Percentiles rank a stretch among this genome's conserved stretches.
phyloP scores from a whole-genome alignment of 2,329 filamentous ascomycete genomes.

The Sclerotinia sclerotiorum region DNA sequence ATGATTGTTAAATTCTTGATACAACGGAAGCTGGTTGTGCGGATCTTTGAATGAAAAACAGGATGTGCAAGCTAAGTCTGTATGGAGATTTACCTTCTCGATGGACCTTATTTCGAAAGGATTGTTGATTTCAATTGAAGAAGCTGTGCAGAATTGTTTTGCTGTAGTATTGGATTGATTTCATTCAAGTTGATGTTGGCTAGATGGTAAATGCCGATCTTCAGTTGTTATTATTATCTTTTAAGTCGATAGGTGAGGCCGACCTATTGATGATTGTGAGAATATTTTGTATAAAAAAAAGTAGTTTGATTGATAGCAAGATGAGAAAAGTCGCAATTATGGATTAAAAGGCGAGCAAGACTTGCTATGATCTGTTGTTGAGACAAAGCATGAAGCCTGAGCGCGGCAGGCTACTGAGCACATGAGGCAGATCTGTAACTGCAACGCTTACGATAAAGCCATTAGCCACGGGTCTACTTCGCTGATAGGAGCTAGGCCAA shows the following conservation, averaged over 20 bases:
- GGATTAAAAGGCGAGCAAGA: slow-evolving; percentile 7
- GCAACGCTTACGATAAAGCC: slow-evolving; percentile 4
- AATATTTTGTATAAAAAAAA: background rate
- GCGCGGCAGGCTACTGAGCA: slow-evolving; percentile 1
- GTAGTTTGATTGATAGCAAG: background rate
- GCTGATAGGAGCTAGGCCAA: background rate
- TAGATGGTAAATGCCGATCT: background rate
- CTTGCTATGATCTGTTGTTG: slow-evolving; percentile 19
- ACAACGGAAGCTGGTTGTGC: background rate
- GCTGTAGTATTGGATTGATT: background rate
- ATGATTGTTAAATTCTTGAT: slow-evolving; percentile 1
- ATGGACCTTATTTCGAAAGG: background rate
- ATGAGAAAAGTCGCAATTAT: slow-evolving; percentile 7
- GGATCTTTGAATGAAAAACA: background rate
- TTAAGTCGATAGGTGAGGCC: background rate
- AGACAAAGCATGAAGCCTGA: slow-evolving; percentile 19
- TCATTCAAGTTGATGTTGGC: background rate
- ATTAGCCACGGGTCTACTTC: background rate
- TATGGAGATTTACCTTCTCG: background rate
- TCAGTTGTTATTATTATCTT: background rate
- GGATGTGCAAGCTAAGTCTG: background rate
- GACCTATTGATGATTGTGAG: background rate
- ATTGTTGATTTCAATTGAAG: background rate
- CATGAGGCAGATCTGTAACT: slow-evolving; percentile 16
- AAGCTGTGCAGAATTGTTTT: background rate